These are phyloP conservation scores for Marasmius sp. DNA, from an alignment of 1,284 basidiomycete genomes.

Conservation along the genomic window DNA sequence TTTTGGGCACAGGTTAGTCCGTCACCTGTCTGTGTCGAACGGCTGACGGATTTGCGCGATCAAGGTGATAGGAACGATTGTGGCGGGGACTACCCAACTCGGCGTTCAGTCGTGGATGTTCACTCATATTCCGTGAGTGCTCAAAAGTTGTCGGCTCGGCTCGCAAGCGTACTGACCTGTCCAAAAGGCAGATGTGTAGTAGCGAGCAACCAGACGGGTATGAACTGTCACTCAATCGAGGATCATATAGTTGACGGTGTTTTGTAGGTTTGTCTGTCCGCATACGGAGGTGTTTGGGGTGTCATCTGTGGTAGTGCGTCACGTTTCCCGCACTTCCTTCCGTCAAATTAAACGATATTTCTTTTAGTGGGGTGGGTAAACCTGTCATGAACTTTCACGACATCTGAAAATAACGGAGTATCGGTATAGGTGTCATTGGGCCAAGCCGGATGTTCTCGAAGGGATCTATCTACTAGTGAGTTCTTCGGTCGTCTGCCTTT, in stretches of 20 bases:
- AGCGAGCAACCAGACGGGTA: conserved; percentile 33
- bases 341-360: not conserved
- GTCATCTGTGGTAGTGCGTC: conserved; percentile 27
- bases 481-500: conserved; percentile 7
- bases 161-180: not conserved
- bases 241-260: not conserved
- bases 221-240: conserved; percentile 2
- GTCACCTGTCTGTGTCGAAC: not conserved
- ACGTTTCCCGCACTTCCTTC: not conserved
- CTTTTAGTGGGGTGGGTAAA: conserved; percentile 8
- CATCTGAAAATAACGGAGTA: not conserved
- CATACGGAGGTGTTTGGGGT: conserved; percentile 40
- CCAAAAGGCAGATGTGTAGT: conserved; percentile 33
- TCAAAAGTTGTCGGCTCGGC: not conserved
- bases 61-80: conserved; percentile 49
- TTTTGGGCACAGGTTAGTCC: conserved; percentile 14
- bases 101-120: conserved; percentile 54
- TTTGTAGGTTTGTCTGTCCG: conserved; percentile 42
- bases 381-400: not conserved
- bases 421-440: conserved; percentile 32
- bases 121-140: conserved; percentile 35
- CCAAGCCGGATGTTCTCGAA: conserved; percentile 34
- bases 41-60: conserved; percentile 1
- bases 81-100: conserved; percentile 50
- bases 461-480: conserved; percentile 35